phyloP scores from a whole-genome alignment of 2,329 filamentous ascomycete genomes.

The Microcyclosporella mali region DNA sequence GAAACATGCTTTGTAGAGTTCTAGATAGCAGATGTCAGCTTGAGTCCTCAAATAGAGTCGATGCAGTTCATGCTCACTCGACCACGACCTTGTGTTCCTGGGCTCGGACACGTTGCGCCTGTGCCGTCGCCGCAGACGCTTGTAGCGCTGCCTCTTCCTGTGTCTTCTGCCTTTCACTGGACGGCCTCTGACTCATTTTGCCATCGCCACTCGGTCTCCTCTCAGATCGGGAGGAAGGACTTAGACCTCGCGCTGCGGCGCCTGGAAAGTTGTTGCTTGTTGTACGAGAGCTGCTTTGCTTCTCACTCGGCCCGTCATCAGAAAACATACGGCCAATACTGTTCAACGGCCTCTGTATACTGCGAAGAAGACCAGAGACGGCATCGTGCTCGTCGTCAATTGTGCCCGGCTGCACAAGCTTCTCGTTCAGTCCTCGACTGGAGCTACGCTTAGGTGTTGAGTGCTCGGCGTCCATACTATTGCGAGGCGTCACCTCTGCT shows the following conservation, averaged over 20 bases:
- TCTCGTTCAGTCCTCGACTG: slow-evolving; percentile 40
- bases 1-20: slow-evolving; percentile 93
- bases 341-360: slow-evolving; percentile 83
- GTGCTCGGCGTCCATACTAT: slow-evolving; percentile 55
- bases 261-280: slow-evolving; percentile 43
- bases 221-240: slow-evolving; percentile 32
- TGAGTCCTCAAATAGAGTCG: background rate
- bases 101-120: slow-evolving; percentile 74
- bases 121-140: slow-evolving; percentile 80
- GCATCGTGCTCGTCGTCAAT: slow-evolving; percentile 50
- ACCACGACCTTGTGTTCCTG: slow-evolving; percentile 87
- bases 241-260: slow-evolving; percentile 44
- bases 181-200: slow-evolving; percentile 26
- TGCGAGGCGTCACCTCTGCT: slow-evolving; percentile 54
- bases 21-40: no score
- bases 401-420: slow-evolving; percentile 16
- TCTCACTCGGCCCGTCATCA: slow-evolving; percentile 48
- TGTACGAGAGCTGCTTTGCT: slow-evolving; percentile 28
- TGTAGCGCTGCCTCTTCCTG: slow-evolving; percentile 87
- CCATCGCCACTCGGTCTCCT: slow-evolving; percentile 16
- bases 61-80: slow-evolving; percentile 58
- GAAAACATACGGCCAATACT: slow-evolving; percentile 95
- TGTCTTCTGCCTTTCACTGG: slow-evolving; percentile 29
- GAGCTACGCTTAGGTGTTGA: slow-evolving; percentile 52
- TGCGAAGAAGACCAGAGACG: slow-evolving; percentile 76